Conservation (phyloP, 805 yeast species). For the Spathaspora sp. region DNA sequence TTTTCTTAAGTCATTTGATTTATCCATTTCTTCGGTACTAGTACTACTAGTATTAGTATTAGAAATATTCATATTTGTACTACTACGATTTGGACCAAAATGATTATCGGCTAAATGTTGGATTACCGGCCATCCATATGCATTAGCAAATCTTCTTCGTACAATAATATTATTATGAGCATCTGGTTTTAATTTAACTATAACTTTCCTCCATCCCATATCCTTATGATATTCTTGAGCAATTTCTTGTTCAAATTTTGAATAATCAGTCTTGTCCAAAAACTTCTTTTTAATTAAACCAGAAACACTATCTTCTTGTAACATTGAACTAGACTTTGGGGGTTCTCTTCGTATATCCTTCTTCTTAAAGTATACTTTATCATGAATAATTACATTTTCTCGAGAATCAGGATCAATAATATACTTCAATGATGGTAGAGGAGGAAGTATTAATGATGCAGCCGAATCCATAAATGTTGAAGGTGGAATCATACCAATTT, state of each 20-base stretch:
- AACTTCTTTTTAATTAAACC: background rate
- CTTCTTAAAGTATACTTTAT: constrained; percentile 60
- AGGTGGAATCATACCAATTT: constrained; percentile 45
- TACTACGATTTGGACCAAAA: constrained; percentile 32
- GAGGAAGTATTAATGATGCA: constrained; percentile 71
- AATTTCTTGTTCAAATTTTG: constrained; percentile 66
- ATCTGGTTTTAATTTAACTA: constrained; percentile 83
- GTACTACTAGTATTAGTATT: too few species aligned
- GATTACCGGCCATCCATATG: constrained; percentile 94
- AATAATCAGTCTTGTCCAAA: constrained; percentile 20
- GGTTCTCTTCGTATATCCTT: constrained; percentile 51
- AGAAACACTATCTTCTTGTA: background rate
- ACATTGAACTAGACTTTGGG: background rate
- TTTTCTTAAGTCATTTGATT: constrained; percentile 21
- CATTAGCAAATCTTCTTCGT: constrained; percentile 83
- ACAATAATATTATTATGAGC: constrained; percentile 94
- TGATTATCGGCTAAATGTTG: constrained; percentile 73
- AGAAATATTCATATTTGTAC: background rate
- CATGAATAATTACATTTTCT: constrained; percentile 73
- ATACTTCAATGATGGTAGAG: constrained; percentile 67
- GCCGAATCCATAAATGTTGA: constrained; percentile 80
- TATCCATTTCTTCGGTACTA: constrained; percentile 21
- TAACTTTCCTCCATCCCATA: constrained; percentile 87
- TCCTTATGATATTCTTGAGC: constrained; percentile 86
- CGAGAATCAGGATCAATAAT: constrained; percentile 66